These are phyloP conservation scores for Periconia sp. DNA, from an alignment of 2,329 filamentous ascomycete species.

Conservation along the genomic window DNA sequence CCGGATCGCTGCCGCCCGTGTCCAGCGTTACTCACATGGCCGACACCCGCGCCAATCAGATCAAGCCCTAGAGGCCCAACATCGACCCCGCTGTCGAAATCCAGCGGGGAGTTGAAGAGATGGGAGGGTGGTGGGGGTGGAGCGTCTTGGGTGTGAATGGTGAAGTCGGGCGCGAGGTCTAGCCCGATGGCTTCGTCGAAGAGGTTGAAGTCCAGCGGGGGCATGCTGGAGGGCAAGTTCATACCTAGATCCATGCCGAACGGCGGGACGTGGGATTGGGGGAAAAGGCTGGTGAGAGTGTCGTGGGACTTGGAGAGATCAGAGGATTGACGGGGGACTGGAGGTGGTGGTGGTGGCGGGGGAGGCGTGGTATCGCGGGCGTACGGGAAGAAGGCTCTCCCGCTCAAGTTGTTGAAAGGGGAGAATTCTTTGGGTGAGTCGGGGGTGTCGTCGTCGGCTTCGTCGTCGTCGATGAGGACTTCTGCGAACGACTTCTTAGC, in stretches of 20 bases:
- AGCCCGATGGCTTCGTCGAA: slow-evolving; percentile 35
- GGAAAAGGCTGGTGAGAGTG: slow-evolving; percentile 2
- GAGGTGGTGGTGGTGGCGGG: not conserved
- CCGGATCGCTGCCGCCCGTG: slow-evolving; percentile 15
- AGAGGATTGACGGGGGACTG: not conserved
- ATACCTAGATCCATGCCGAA: slow-evolving; percentile 23
- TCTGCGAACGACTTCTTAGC: slow-evolving; percentile 62
- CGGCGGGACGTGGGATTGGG: slow-evolving; percentile 9
- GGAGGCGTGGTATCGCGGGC: not conserved
- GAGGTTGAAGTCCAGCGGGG: slow-evolving; percentile 14
- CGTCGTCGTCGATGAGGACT: slow-evolving; percentile 46
- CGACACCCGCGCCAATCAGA: slow-evolving; percentile 16
- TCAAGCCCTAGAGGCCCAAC: slow-evolving; percentile 21
- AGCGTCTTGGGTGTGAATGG: not conserved
- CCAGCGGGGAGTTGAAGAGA: slow-evolving; percentile 4
- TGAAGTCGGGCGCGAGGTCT: slow-evolving; percentile 34
- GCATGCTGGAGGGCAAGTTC: slow-evolving; percentile 1
- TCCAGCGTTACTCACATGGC: slow-evolving; percentile 1
- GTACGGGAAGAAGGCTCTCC: not conserved
- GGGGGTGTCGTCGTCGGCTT: slow-evolving; percentile 2
- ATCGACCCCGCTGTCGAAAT: slow-evolving; percentile 13
- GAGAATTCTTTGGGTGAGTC: not conserved
- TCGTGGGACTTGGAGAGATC: no score
- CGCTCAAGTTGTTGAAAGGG: not conserved
- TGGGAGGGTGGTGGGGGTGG: not conserved